phyloP scores from a whole-genome alignment of 2,329 filamentous ascomycete genomes.

The Niveomyces coronatus region DNA sequence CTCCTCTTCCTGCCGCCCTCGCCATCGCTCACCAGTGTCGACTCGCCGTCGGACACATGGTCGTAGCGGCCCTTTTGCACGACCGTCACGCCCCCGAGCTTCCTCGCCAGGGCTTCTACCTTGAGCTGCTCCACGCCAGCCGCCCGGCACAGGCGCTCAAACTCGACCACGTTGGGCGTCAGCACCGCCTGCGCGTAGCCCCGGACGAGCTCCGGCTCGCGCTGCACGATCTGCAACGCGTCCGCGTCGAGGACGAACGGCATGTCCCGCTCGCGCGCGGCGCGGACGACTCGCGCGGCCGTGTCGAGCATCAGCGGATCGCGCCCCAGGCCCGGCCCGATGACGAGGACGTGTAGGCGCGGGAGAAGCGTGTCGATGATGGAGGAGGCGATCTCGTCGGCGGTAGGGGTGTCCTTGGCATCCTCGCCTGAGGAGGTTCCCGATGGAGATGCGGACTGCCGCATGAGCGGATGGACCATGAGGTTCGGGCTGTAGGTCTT shows the following conservation, averaged over 20 bases:
- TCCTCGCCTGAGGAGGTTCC: slow-evolving; percentile 29
- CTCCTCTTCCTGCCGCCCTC: slow-evolving; percentile 79
- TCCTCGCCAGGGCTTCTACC: slow-evolving; percentile 59
- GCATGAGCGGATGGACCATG: slow-evolving; percentile 96
- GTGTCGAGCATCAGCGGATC: slow-evolving; percentile 86
- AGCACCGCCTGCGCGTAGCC: slow-evolving; percentile 79
- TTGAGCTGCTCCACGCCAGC: slow-evolving; percentile 55
- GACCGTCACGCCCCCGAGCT: slow-evolving; percentile 79
- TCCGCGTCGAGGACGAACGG: slow-evolving; percentile 90
- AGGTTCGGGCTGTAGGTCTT: slow-evolving; percentile 97
- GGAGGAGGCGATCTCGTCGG: slow-evolving; percentile 50
- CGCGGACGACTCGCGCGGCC: slow-evolving; percentile 65
- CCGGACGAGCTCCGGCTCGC: slow-evolving; percentile 62
- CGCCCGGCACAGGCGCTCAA: slow-evolving; percentile 67
- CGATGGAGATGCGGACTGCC: slow-evolving; percentile 46
- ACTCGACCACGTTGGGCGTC: slow-evolving; percentile 93
- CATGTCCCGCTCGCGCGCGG: slow-evolving; percentile 60
- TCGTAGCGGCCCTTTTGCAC: slow-evolving; percentile 82
- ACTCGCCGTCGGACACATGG: slow-evolving; percentile 69
- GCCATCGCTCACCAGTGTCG: slow-evolving; percentile 67
- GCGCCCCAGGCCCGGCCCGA: slow-evolving; percentile 84
- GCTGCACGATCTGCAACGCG: slow-evolving; percentile 68
- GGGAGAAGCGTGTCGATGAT: slow-evolving; percentile 75
- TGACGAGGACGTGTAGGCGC: slow-evolving; percentile 82
- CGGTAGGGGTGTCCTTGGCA: too few relatives aligned